These are phyloP conservation scores for Mallotus repandus DNA, from an alignment of 441 rosid species.

Conservation along the genomic window DNA sequence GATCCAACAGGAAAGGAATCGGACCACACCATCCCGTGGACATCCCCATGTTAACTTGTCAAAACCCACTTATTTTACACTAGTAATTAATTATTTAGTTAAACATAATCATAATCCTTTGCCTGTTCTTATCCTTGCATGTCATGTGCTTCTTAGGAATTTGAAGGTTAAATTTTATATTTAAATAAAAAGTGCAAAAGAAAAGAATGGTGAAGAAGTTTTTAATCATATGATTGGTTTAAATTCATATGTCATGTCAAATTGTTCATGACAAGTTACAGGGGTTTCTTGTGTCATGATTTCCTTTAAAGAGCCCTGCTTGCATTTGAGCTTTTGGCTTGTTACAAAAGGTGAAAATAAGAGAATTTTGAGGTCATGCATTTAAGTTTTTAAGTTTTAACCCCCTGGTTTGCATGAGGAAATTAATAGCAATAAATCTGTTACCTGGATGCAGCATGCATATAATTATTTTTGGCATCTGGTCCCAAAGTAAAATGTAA, in stretches of 20 bases:
- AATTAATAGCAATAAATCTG: neutral
- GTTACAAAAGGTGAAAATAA: neutral
- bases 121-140: neutral
- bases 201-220: neutral
- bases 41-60: neutral
- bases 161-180: neutral
- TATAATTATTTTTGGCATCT: neutral
- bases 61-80: neutral
- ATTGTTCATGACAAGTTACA: neutral
- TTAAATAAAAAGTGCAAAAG: neutral
- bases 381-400: neutral
- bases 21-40: neutral
- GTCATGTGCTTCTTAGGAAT: neutral
- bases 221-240: too few relatives aligned
- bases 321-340: neutral
- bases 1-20: neutral
- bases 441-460: neutral
- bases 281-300: neutral
- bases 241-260: neutral
- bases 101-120: neutral
- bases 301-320: neutral
- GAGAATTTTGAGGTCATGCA: neutral
- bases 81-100: neutral
- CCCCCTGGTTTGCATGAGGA: conserved; percentile 1
- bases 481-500: neutral